Evolutionary conservation across 2,329 filamentous ascomycete species (phyloP), one percentile per base, ranked within the genome.

Genomic region (Esteya vermicola): DNA sequence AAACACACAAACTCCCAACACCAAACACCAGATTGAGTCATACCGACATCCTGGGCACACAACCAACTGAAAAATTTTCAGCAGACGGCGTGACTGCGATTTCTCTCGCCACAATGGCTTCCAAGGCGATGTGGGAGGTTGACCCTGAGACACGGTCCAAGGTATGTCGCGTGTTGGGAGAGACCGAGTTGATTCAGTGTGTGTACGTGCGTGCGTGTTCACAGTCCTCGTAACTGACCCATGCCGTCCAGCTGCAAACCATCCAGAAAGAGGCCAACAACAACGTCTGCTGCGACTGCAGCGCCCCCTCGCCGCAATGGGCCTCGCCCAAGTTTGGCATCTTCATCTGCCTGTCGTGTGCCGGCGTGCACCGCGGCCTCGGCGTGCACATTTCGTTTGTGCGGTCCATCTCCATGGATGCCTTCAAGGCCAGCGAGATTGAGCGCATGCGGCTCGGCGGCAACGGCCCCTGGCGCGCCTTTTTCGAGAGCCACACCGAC

Each of bases 301-400:
- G 79, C 57, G 89, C 91, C 33, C 89, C 91, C 19, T 93, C 85
- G 52, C 91, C 91, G 47, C 91, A 98, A 81, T 98, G 91, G 91
- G 89, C 91, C 51, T 72, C 86, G 28, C 91, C 91, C 48, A 98
- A 98, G 63, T 93, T 98, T 57, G 89, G 89, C 56, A 85, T 94
- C 60, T 98, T 98, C 67, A 95, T 98, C 70, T 98, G 91, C 63
- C 78, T 98, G 39, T 85, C 81, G 47, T 98, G 91, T 67, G 89
- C 88, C 26, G 91, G 91, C 51, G 84, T 91, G 39, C 91, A 98
- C 64, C 82, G 91, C 47, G 86, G 86, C 4, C 76, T 98, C 23
- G 91, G 91, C 45, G 91, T 98, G 27, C 91, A 98, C 67, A 94
- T 98, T 60, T 94, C 86, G 57, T 98, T 98, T 64, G 88, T 98